Conservation (phyloP, 2,329 filamentous ascomycete species). For the Cadophora malorum region DNA sequence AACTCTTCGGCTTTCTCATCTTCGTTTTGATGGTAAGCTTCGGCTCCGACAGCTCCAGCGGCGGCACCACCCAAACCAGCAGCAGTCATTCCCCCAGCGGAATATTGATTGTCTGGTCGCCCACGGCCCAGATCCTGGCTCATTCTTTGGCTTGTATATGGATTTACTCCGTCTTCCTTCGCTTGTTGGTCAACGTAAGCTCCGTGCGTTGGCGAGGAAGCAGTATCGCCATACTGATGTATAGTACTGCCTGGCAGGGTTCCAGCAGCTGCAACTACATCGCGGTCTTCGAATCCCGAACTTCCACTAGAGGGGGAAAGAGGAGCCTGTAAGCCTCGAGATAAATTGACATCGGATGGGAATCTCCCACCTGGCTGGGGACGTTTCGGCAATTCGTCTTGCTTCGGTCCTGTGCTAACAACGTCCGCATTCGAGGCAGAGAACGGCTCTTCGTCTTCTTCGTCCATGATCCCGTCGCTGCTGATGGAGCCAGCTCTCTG, state of each 20-base stretch:
- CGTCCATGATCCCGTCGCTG: conserved; percentile 79
- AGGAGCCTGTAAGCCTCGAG: conserved; percentile 78
- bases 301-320: conserved; percentile 83
- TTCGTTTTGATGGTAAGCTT: conserved; percentile 35
- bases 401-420: conserved; percentile 55
- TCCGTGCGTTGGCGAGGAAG: conserved; percentile 57
- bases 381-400: conserved; percentile 64
- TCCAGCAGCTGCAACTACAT: conserved; percentile 61
- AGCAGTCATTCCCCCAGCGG: conserved; percentile 26
- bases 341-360: conserved; percentile 78
- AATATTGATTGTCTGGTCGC: conserved; percentile 19
- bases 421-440: conserved; percentile 61
- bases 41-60: conserved; percentile 31
- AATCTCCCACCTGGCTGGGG: conserved; percentile 95
- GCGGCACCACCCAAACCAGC: conserved; percentile 37
- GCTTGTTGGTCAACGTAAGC: conserved; percentile 58
- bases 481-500: conserved; percentile 66
- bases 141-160: conserved; percentile 54
- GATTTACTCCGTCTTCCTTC: conserved; percentile 62
- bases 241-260: conserved; percentile 37
- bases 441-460: conserved; percentile 72
- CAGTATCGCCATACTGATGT: conserved; percentile 37
- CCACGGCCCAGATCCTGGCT: conserved; percentile 21
- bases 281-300: conserved; percentile 66
- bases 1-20: conserved; percentile 31